phyloP scores from a whole-genome alignment of 768 basidiomycete genomes.

The Asterophora parasitica region DNA sequence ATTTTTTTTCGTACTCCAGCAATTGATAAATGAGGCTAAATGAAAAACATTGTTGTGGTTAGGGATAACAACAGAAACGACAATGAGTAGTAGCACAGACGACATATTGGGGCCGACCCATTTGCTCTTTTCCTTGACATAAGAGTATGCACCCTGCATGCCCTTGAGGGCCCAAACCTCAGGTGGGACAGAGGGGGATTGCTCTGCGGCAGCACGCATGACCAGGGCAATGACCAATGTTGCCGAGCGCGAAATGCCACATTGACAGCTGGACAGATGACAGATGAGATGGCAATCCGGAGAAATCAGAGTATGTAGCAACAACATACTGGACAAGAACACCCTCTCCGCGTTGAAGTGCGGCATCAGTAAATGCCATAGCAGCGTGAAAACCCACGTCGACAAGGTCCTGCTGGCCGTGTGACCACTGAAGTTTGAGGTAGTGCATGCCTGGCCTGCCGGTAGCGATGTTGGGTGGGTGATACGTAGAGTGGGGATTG shows the following conservation, averaged over 20 bases:
- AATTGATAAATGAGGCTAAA: constrained; percentile 88
- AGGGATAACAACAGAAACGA: constrained; percentile 12
- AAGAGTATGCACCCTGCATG: constrained; percentile 88
- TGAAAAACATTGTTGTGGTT: constrained; percentile 15
- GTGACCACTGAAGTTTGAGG: constrained; percentile 88
- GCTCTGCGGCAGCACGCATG: constrained; percentile 83
- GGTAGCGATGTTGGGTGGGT: constrained; percentile 58
- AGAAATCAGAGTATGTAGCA: constrained; percentile 10
- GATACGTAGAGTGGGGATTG: constrained; percentile 47
- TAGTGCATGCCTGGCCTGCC: constrained; percentile 82
- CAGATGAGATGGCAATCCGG: constrained; percentile 15
- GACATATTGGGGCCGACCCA: constrained; percentile 94
- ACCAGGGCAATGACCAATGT: constrained; percentile 88
- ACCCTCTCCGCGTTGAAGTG: constrained; percentile 70
- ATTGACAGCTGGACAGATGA: constrained; percentile 68
- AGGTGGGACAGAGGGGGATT: constrained; percentile 59
- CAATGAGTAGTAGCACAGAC: constrained; percentile 44
- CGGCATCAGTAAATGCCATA: constrained; percentile 78
- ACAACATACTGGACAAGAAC: constrained; percentile 78
- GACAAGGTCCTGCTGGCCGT: constrained; percentile 89
- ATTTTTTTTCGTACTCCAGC: constrained; percentile 80
- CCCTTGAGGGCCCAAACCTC: constrained; percentile 78
- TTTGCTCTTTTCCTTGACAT: constrained; percentile 84
- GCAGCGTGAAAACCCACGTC: constrained; percentile 71
- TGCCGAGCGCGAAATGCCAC: constrained; percentile 88